Evolutionary conservation across 257 asterid genomes (phyloP).

Genomic region (Gentiana macrophylla): DNA sequence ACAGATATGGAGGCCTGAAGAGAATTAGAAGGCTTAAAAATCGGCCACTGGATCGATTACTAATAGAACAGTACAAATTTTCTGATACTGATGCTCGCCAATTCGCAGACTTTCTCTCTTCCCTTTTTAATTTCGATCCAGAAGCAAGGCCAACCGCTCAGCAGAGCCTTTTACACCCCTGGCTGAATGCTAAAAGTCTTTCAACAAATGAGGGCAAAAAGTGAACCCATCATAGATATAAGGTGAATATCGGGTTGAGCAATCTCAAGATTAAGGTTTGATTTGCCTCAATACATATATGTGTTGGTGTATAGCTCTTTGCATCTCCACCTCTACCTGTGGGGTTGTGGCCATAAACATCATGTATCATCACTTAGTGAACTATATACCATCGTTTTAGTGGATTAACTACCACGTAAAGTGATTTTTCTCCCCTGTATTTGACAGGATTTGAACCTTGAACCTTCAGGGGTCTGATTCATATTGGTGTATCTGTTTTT

Average conservation of each 20-base stretch:
- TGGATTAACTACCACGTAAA: too few species aligned
- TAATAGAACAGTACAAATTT: conserved; percentile 60
- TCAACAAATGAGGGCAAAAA: background rate
- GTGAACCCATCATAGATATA: conserved; percentile 27
- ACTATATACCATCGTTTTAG: too few species aligned
- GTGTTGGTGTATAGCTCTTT: too few species aligned
- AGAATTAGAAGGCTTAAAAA: conserved; percentile 83
- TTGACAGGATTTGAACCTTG: conserved; percentile 31
- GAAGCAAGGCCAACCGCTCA: too few species aligned
- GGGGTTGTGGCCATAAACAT: too few species aligned
- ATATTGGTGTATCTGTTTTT: conserved; percentile 23
- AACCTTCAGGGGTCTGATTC: conserved; percentile 25
- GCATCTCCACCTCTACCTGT: too few species aligned
- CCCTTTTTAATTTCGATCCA: too few species aligned
- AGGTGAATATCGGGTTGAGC: conserved; percentile 20
- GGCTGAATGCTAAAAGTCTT: conserved; percentile 10
- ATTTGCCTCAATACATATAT: too few species aligned
- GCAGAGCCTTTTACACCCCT: conserved; percentile 62
- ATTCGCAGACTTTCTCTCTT: conserved; percentile 8
- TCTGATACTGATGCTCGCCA: conserved; percentile 56
- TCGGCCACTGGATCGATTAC: conserved; percentile 57
- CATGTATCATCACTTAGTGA: too few species aligned
- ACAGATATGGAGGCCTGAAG: conserved; percentile 86
- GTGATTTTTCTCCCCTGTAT: too few species aligned
- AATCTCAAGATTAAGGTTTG: conserved; percentile 21